Evolutionary conservation across 2,329 filamentous ascomycete species (phyloP), one percentile per base, ranked within the genome.

Genomic region (Diaporthe nobilis): DNA sequence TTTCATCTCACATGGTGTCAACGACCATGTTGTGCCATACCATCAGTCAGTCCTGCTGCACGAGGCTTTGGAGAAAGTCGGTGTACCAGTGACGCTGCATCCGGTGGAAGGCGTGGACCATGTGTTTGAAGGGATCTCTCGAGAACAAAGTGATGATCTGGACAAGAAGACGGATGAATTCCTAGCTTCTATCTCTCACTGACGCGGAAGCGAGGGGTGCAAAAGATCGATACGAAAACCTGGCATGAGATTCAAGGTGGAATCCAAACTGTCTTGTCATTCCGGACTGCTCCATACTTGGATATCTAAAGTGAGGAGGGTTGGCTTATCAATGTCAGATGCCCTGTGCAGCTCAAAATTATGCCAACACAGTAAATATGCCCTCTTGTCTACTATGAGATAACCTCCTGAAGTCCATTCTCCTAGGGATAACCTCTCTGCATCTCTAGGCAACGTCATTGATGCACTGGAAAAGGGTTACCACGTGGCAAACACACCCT

Each of bases 91-190:
- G 10, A 65, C 31, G 1, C 28, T 77, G 8, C 70, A 73, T 42
- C 44, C 44, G 1, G 73, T 77, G 6, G 73, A 72, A 7, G 60
- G 57, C 5, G 49, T 57, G n/a, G 75, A 77, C 58, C 75, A 77
- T 31, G 49, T 75, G 13, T 77, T 77, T n/a, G 7, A 53, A 2
- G 75, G 75, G 13, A 71, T 71, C 5, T 73, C 53, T 15, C 72
- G 57, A 51, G 75, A 77, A n/a, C 63, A 77, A 34, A 71, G 65
- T 34, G 55, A 51, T 7, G 73, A 74, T n/a, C 31, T 77, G 42
- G 73, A 77, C n/a, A 53, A 51, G 22, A 60, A 49, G 13, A 77
- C 75, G 31, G 75, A 73, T 47, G 75, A 75, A 10, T 77, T 77
- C 13, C 47, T 77, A n/a, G 61, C 55, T 53, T 71, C 73, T 5